Conservation (phyloP, 345 rosid genomes). For the Eucalyptus pumila region DNA sequence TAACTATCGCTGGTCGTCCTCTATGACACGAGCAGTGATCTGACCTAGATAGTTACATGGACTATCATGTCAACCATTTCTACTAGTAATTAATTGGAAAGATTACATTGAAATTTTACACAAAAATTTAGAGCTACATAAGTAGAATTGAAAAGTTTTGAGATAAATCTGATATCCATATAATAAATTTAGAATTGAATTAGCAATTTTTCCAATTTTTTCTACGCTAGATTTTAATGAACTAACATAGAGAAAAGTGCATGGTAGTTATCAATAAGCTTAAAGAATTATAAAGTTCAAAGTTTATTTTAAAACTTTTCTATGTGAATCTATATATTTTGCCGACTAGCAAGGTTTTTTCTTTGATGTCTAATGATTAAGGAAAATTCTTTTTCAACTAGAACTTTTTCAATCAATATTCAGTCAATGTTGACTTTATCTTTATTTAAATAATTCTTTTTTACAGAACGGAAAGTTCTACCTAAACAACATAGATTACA, state of each 20-base stretch:
- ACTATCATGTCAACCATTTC: background rate
- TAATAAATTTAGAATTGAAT: background rate
- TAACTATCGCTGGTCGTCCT: rapidly evolving
- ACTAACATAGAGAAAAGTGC: background rate
- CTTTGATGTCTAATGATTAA: background rate
- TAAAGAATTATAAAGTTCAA: background rate
- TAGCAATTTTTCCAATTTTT: background rate
- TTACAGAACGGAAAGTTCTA: background rate
- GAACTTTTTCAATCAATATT: background rate
- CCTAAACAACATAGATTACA: background rate
- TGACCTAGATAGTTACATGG: background rate
- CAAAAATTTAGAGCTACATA: background rate
- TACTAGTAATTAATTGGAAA: background rate
- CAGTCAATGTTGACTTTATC: background rate
- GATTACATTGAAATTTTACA: background rate
- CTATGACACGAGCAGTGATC: background rate
- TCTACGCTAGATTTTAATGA: background rate
- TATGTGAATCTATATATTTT: background rate
- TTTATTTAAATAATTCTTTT: background rate
- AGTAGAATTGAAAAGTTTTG: background rate
- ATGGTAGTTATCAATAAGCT: background rate
- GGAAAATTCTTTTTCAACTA: background rate
- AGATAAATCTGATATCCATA: background rate
- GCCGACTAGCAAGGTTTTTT: background rate
- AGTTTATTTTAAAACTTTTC: background rate